Evolutionary conservation across 192 early-diverging fungal species (phyloP).

Genomic region (Powellomyces hirtus): DNA sequence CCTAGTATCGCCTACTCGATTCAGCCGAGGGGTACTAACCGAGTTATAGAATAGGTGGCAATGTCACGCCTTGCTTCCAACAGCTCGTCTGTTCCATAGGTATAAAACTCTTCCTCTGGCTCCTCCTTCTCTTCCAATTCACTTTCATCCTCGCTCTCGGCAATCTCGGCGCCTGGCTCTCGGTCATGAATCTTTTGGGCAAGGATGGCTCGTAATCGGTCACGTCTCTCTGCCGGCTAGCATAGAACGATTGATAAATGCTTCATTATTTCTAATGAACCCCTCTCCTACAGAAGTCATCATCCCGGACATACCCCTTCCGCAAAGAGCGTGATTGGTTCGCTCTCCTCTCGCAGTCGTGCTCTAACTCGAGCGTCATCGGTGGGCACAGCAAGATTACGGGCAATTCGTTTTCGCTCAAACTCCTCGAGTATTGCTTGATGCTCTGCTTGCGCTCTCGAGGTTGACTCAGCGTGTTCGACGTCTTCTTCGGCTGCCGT

Average conservation of each 20-base stretch:
- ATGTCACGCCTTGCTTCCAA: constrained; percentile 69
- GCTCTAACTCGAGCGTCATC: constrained; percentile 77
- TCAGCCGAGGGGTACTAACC: constrained; percentile 26
- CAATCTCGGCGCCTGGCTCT: constrained; percentile 32
- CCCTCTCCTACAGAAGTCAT: not conserved
- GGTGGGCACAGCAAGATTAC: constrained; percentile 85
- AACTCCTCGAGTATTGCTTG: constrained; percentile 51
- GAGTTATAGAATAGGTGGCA: constrained; percentile 67
- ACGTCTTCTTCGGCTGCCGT: constrained; percentile 35
- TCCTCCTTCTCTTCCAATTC: constrained; percentile 51
- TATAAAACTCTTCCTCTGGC: constrained; percentile 58
- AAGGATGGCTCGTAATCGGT: constrained; percentile 74
- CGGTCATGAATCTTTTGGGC: constrained; percentile 49
- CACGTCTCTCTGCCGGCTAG: constrained; percentile 74
- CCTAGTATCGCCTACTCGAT: constrained; percentile 14
- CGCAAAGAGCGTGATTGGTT: constrained; percentile 90
- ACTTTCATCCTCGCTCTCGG: constrained; percentile 50
- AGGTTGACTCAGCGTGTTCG: constrained; percentile 40
- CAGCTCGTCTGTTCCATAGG: constrained; percentile 71
- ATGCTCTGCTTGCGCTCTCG: constrained; percentile 37
- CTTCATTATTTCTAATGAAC: not conserved
- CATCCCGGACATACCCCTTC: constrained; percentile 71
- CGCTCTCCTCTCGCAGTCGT: constrained; percentile 70
- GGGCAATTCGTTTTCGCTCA: constrained; percentile 65
- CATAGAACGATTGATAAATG: not conserved